phyloP scores from a whole-genome alignment of 148 eudicot species.

The Camellia japonica region DNA sequence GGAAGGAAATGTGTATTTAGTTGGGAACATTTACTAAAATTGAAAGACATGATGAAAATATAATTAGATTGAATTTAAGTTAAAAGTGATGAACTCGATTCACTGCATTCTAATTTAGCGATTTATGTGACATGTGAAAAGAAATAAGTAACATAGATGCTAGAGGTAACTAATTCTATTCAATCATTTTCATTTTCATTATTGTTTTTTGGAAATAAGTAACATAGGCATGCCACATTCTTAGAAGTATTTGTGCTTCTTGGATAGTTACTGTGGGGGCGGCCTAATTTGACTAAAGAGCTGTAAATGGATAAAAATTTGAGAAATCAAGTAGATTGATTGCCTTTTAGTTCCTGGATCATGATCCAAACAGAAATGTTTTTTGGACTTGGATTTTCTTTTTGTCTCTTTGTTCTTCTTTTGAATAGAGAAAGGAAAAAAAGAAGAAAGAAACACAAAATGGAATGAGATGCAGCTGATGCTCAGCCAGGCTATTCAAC shows the following conservation, averaged over 20 bases:
- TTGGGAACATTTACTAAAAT: neutral
- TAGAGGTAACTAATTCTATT: neutral
- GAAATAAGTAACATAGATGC: neutral
- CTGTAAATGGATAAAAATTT: neutral
- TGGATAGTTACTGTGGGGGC: neutral
- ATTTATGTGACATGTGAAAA: neutral
- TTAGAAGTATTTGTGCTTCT: no score
- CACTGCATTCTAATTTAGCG: constrained; percentile 1
- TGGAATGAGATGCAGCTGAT: neutral
- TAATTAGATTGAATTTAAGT: neutral
- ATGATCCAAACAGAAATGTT: neutral
- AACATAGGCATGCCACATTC: no score
- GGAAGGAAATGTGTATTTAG: neutral
- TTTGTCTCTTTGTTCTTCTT: neutral
- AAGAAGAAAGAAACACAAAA: neutral
- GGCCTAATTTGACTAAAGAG: neutral
- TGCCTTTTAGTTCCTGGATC: neutral
- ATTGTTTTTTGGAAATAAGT: no score
- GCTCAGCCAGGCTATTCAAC: neutral
- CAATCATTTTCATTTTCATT: neutral
- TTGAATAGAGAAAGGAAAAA: no score
- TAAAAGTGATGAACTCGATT: neutral
- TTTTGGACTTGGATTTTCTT: neutral
- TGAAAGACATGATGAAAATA: neutral
- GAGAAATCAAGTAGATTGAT: neutral